phyloP scores from a whole-genome alignment of 345 rosid genomes.

The Psidium guajava region DNA sequence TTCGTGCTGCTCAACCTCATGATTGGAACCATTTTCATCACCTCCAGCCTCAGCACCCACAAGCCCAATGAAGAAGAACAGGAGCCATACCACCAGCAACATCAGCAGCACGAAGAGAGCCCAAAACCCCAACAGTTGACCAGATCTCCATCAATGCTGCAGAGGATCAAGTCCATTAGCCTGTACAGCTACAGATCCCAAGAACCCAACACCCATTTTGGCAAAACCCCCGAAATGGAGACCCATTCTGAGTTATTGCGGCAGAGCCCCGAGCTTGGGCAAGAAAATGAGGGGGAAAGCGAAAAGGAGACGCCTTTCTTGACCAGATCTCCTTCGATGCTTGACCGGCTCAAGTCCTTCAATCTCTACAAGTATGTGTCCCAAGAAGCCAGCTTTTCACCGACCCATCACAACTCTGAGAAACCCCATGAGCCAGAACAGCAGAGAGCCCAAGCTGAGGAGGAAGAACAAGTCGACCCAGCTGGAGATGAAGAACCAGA shows the following conservation, averaged over 20 bases:
- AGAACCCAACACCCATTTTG: conserved; percentile 20
- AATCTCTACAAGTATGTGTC: conserved; percentile 43
- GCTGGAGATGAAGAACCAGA: not conserved
- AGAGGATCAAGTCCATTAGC: conserved; percentile 59
- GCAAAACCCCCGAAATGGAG: conserved; percentile 12
- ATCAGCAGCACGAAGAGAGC: not conserved
- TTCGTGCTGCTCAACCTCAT: conserved; percentile 63
- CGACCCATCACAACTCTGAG: conserved; percentile 3
- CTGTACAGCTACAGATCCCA: conserved; percentile 29
- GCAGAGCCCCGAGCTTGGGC: conserved; percentile 2
- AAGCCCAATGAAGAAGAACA: not conserved
- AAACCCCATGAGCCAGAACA: not conserved
- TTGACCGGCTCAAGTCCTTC: conserved; percentile 55
- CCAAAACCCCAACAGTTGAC: conserved; percentile 13
- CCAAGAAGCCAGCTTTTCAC: conserved; percentile 23
- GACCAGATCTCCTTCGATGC: conserved; percentile 57
- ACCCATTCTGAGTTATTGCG: conserved; percentile 11
- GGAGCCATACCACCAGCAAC: not conserved
- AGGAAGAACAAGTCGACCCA: not conserved
- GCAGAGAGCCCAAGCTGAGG: not conserved
- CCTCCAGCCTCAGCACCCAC: conserved; percentile 37
- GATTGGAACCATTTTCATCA: conserved; percentile 63
- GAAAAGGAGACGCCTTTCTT: conserved; percentile 10
- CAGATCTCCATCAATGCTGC: conserved; percentile 63
- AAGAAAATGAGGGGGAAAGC: not conserved